Evolutionary conservation across 768 basidiomycete genomes (phyloP), one percentile per base, ranked within the genome.

Genomic region (Suillus hirtellus): DNA sequence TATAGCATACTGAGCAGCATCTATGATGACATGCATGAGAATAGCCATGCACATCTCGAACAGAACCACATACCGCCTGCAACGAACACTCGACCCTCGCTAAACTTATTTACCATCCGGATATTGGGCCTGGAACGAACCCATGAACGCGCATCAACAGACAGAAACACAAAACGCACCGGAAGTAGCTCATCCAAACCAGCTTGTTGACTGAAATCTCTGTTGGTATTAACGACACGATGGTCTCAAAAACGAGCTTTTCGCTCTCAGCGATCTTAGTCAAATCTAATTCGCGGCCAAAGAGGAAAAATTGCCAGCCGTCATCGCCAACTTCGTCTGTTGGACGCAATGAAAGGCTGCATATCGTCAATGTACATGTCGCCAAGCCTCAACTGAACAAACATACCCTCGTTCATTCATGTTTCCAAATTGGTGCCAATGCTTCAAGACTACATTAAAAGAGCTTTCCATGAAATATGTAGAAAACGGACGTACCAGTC

Each of bases 391-490:
- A 50, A 60, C 4, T 3, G 60, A n/a, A 43, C 31, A 43, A n/a
- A 43, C 31, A 43, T 27, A 46, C 37, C 27, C 42, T 37, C 10
- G n/a, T 24, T 10, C 19, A 14, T 17, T 27, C 27, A 14, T 66
- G 52, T 80, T 77, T 1, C 82, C 81, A 81, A 81, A 83, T 71
- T 79, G 79, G 65, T 82, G 81, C 81, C 80, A 82, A 61, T 76
- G 69, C 81, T 83, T 21, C 42, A 6, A 53, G 19, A 53, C 35
- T n/a, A 14, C 15, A 37, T 9, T 9, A n/a, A 35, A n/a, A 35
- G 11, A 12, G n/a, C 34, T 12, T n/a, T 49, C 19, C 11, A 14
- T 49, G 6, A 1, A 27, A 21, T 38, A 11, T 40, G 27, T 21
- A 21, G 21, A 37, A 60, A 12, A 49, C 7, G n/a, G 17, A 65